Percentiles rank a stretch among this genome's conserved stretches.
phyloP scores from a whole-genome alignment of 2,329 filamentous ascomycete species.

The Aspergillaceae sp. region DNA sequence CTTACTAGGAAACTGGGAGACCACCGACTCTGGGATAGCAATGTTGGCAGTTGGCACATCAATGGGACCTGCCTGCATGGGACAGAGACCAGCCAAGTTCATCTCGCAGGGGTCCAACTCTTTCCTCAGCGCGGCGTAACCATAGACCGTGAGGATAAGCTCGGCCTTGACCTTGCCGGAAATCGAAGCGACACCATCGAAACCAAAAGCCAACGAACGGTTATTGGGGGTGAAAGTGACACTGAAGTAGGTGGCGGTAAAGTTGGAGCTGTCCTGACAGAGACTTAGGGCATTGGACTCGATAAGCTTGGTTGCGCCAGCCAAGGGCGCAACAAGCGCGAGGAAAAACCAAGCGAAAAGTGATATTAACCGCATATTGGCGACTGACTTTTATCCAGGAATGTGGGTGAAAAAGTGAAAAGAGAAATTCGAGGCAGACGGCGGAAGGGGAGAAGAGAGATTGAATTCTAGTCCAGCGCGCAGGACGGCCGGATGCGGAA shows the following conservation, averaged over 20 bases:
- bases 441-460: background rate
- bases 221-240: constrained; percentile 59
- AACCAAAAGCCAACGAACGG: constrained; percentile 60
- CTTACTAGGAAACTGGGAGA: constrained; percentile 59
- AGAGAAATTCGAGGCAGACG: background rate
- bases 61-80: constrained; percentile 79
- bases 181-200: constrained; percentile 73
- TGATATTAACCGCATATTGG: constrained; percentile 27
- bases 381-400: constrained; percentile 1
- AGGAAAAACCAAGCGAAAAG: constrained; percentile 30
- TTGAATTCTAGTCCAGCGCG: background rate
- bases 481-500: no score
- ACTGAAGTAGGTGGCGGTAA: constrained; percentile 81
- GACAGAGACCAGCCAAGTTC: constrained; percentile 67
- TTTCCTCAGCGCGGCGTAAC: constrained; percentile 60
- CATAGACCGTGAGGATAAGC: constrained; percentile 65
- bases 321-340: constrained; percentile 40
- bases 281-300: constrained; percentile 74
- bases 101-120: constrained; percentile 68
- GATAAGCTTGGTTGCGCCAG: constrained; percentile 58
- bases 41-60: constrained; percentile 62
- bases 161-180: constrained; percentile 28
- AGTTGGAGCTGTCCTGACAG: constrained; percentile 73
- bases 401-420: constrained; percentile 22
- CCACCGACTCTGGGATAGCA: constrained; percentile 47